These are phyloP conservation scores for Annulohypoxylon nitens DNA, from an alignment of 495 filamentous ascomycete genomes.

Conservation along the genomic window DNA sequence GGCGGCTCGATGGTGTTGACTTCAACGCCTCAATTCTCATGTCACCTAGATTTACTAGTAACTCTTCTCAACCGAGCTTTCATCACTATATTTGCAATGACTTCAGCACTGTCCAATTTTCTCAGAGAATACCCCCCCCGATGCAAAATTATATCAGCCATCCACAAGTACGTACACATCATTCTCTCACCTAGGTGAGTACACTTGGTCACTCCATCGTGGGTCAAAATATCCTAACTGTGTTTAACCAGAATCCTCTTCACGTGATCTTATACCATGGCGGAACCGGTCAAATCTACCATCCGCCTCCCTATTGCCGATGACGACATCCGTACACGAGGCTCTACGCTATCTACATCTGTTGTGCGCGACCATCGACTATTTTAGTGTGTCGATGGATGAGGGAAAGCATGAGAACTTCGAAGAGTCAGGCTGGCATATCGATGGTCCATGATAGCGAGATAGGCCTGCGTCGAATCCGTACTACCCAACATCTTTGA, in stretches of 20 bases:
- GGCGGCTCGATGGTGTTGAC: neutral
- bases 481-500: neutral
- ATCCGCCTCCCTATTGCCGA: neutral
- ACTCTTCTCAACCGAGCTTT: neutral
- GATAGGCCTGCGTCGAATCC: neutral
- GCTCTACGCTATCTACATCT: neutral
- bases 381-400: neutral
- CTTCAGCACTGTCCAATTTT: no score
- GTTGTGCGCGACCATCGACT: neutral
- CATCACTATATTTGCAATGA: neutral
- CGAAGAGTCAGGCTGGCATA: neutral
- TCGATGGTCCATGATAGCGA: neutral
- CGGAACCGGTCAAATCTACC: neutral
- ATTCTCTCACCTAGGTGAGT: neutral
- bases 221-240: no score
- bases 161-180: no score
- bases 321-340: neutral
- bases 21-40: neutral
- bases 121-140: no score
- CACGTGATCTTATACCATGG: neutral
- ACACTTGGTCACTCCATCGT: no score
- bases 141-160: no score
- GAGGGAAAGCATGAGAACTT: neutral
- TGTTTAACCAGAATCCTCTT: neutral
- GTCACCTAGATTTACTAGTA: neutral